These are phyloP conservation scores for Hyaloscypha variabilis DNA, from an alignment of 495 filamentous ascomycete genomes.

Conservation along the genomic window DNA sequence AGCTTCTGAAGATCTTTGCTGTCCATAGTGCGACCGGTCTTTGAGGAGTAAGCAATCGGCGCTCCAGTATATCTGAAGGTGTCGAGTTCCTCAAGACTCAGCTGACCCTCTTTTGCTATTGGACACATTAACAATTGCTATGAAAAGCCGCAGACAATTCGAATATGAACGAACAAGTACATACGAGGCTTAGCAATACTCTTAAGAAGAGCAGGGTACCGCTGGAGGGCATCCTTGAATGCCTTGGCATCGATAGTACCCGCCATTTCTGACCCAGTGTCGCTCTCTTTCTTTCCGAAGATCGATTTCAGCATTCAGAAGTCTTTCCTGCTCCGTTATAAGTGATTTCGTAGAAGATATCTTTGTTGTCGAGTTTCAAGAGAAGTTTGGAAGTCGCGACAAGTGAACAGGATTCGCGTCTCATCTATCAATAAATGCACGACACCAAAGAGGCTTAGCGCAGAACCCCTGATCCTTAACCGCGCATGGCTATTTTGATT, in stretches of 20 bases:
- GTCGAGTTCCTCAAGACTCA: slow-evolving; percentile 49
- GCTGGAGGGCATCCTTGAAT: slow-evolving; percentile 30
- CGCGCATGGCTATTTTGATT: no score
- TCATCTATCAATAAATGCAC: neutral
- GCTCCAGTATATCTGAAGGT: slow-evolving; percentile 49
- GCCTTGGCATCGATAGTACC: slow-evolving; percentile 18
- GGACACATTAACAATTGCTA: neutral
- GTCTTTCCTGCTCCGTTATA: neutral
- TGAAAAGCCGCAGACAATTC: neutral
- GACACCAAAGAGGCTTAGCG: neutral
- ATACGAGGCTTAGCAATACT: slow-evolving; percentile 19
- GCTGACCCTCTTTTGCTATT: slow-evolving; percentile 23
- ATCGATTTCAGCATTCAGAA: slow-evolving; percentile 17
- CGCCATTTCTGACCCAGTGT: slow-evolving; percentile 19
- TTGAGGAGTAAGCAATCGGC: slow-evolving; percentile 38
- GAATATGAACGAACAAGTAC: neutral
- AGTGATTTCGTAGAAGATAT: slow-evolving; percentile 4
- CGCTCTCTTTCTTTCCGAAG: slow-evolving; percentile 18
- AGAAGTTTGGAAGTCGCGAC: neutral
- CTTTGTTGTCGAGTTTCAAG: slow-evolving; percentile 25
- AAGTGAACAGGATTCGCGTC: neutral
- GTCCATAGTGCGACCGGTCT: slow-evolving; percentile 22
- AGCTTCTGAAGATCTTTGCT: slow-evolving; percentile 50
- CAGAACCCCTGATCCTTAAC: no score
- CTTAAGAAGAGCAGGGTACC: slow-evolving; percentile 29